Percentiles rank a stretch among this genome's conserved stretches.
phyloP scores from a whole-genome alignment of 2,329 filamentous ascomycete species.

The Aureobasidium melanogenum region DNA sequence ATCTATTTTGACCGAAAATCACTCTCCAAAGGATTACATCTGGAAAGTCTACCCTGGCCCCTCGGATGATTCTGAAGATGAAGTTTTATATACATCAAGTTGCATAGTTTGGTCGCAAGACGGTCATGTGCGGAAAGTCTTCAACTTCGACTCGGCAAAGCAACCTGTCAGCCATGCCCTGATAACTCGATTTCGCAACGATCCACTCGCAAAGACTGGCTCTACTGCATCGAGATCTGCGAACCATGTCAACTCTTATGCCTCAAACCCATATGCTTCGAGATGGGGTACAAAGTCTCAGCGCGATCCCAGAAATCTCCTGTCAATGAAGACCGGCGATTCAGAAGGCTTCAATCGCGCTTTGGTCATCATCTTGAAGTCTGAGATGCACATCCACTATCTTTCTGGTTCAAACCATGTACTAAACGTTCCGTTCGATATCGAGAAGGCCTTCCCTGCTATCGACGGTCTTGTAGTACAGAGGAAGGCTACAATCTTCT shows the following conservation, averaged over 20 bases:
- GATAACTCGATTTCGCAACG: conserved; percentile 61
- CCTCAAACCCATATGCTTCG: not conserved
- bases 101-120: conserved; percentile 86
- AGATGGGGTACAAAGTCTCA: conserved; percentile 1
- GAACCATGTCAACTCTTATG: not conserved
- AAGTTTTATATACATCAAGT: conserved; percentile 65
- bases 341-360: conserved; percentile 35
- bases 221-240: not conserved
- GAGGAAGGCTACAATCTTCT: conserved; percentile 56
- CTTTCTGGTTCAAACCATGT: conserved; percentile 80
- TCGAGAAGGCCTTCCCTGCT: conserved; percentile 76
- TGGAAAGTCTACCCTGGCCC: conserved; percentile 58
- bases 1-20: conserved; percentile 61
- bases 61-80: conserved; percentile 56
- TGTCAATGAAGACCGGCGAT: not conserved
- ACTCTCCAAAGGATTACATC: conserved; percentile 56
- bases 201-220: not conserved
- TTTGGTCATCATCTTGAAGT: conserved; percentile 82
- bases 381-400: conserved; percentile 89
- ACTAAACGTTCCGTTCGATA: conserved; percentile 88
- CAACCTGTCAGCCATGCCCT: conserved; percentile 80
- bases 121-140: conserved; percentile 73
- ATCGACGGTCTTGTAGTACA: conserved; percentile 80
- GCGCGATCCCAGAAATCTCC: not conserved
- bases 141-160: conserved; percentile 77